Evolutionary conservation across 176 grass and related monocot genomes (phyloP).

Genomic region (Dendrocalamus sinicus): DNA sequence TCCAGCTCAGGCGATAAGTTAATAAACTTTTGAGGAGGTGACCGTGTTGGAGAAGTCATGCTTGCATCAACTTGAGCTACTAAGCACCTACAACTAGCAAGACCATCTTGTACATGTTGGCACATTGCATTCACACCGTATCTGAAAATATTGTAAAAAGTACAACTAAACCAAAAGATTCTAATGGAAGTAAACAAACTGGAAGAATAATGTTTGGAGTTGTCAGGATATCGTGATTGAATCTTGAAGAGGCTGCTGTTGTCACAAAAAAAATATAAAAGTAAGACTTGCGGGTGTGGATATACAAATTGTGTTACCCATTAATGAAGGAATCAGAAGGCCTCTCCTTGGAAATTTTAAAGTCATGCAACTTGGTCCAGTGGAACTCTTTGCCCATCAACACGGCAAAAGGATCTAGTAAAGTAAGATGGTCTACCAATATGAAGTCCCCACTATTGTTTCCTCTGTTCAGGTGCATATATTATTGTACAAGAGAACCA

Average conservation of each 20-base stretch:
- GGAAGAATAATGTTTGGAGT: constrained; percentile 24
- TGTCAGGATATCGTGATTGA: constrained; percentile 23
- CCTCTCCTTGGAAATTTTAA: background rate
- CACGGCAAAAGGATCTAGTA: background rate
- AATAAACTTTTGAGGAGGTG: constrained; percentile 8
- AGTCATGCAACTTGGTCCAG: constrained; percentile 19
- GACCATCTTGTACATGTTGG: constrained; percentile 29
- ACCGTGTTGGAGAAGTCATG: constrained; percentile 26
- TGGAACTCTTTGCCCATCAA: background rate
- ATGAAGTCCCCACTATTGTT: background rate
- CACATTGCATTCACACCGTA: constrained; percentile 28
- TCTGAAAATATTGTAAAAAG: constrained; percentile 25
- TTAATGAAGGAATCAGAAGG: background rate
- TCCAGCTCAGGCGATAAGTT: background rate
- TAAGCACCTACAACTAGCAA: background rate
- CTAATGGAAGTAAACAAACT: constrained; percentile 26
- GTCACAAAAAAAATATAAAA: background rate
- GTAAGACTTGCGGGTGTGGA: background rate
- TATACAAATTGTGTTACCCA: background rate
- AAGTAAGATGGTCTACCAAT: background rate
- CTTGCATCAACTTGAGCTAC: constrained; percentile 40
- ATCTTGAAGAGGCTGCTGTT: constrained; percentile 3
- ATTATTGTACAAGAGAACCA: background rate
- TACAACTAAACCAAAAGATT: constrained; percentile 34
- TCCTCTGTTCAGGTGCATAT: background rate